These are phyloP conservation scores for Eimeria sp. DNA, from an alignment of 169 alveolate species.

Conservation along the genomic window DNA sequence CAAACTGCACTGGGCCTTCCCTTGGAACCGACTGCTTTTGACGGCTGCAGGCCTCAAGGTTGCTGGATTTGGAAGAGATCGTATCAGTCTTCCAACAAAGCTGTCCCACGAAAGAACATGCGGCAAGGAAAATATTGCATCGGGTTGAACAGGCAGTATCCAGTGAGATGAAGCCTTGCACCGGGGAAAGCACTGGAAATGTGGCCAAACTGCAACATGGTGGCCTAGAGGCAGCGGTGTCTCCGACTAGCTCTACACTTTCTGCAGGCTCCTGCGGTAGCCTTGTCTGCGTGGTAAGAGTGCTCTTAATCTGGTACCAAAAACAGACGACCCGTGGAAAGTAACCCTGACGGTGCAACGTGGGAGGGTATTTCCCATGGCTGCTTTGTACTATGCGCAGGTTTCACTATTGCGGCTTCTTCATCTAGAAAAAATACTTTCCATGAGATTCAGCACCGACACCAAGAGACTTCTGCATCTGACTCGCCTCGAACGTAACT, in stretches of 20 bases:
- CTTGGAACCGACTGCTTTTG: neutral
- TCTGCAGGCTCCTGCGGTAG: neutral
- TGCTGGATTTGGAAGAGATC: constrained; percentile 8
- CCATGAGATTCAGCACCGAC: neutral
- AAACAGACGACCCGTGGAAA: neutral
- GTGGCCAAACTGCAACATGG: neutral
- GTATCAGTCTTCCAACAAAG: neutral
- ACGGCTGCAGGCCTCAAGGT: neutral
- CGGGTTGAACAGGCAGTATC: neutral
- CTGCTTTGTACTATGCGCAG: neutral
- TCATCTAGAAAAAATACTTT: neutral
- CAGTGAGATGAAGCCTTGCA: neutral
- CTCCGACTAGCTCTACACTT: neutral
- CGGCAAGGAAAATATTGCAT: neutral
- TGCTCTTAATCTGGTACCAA: neutral
- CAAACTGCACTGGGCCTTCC: neutral
- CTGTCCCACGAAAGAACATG: neutral
- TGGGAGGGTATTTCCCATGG: neutral
- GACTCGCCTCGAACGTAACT: constrained; percentile 4
- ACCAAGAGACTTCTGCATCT: neutral
- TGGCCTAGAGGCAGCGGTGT: neutral
- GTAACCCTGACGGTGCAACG: neutral
- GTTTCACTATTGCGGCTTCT: neutral
- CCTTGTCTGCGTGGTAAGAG: neutral
- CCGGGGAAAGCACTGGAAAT: neutral